phyloP scores from a whole-genome alignment of 306 rosid genomes.

The Parietaria judaica region DNA sequence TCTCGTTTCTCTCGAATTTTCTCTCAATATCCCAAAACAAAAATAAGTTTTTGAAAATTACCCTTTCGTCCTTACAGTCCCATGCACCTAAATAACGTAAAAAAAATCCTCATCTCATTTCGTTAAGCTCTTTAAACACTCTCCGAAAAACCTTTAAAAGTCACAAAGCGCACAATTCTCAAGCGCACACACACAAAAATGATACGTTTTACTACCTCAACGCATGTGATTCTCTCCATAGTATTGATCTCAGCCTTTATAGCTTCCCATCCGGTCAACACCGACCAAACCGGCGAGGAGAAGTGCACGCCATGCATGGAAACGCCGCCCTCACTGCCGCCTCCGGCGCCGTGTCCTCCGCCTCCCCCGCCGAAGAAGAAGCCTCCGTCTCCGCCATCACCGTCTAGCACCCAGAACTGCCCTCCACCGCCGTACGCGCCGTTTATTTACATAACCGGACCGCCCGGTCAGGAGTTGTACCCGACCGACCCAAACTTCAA shows the following conservation, averaged over 20 bases:
- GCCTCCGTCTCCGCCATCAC: conserved; percentile 2
- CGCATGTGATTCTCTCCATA: conserved; percentile 18
- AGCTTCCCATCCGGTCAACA: conserved; percentile 17
- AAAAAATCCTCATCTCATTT: conserved; percentile 5
- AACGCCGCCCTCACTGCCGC: conserved; percentile 16
- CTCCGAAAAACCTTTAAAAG: conserved; percentile 4
- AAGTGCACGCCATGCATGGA: conserved; percentile 26
- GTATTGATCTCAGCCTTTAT: conserved; percentile 9
- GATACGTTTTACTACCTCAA: conserved; percentile 18
- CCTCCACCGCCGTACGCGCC: conserved; percentile 31
- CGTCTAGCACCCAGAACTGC: conserved; percentile 12
- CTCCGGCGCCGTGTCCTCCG: conserved; percentile 16
- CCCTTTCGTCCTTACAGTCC: too few species aligned
- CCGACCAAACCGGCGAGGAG: conserved; percentile 15
- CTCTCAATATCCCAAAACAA: too few species aligned
- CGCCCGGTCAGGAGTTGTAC: conserved; percentile 31
- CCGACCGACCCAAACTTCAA: conserved; percentile 21
- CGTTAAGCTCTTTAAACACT: not conserved
- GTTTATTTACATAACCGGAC: conserved; percentile 33
- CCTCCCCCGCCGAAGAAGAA: conserved; percentile 14
- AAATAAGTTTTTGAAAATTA: too few species aligned
- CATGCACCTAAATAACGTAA: conserved; percentile 51
- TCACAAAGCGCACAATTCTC: not conserved
- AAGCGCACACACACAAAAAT: not conserved
- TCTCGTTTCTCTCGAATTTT: not conserved